Conservation (phyloP, 1,139 yeast genomes). For the Blastobotrys serpentis region DNA sequence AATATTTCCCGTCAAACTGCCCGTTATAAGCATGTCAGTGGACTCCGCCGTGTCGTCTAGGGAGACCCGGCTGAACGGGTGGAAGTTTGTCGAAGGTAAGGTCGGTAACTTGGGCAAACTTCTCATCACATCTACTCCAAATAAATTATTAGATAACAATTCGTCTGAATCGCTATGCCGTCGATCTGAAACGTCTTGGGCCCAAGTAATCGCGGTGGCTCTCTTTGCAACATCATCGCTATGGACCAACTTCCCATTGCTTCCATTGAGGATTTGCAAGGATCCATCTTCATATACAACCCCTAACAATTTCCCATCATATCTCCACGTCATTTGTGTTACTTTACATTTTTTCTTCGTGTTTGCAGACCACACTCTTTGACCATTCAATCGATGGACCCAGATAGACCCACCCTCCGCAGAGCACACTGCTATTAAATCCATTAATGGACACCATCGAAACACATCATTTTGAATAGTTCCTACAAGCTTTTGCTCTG, state of each 20-base stretch:
- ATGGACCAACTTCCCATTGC: conserved; percentile 42
- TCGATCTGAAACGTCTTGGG: neutral
- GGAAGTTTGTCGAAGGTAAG: conserved; percentile 28
- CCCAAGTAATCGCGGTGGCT: conserved; percentile 6
- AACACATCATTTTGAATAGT: conserved; percentile 44
- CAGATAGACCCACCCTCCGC: conserved; percentile 47
- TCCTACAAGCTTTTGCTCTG: conserved; percentile 27
- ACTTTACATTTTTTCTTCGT: conserved; percentile 19
- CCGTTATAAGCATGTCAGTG: conserved; percentile 26
- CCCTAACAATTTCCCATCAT: conserved; percentile 45
- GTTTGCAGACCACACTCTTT: conserved; percentile 52
- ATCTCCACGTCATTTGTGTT: conserved; percentile 37
- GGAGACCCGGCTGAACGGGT: conserved; percentile 17
- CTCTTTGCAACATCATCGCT: neutral
- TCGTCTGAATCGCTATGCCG: neutral
- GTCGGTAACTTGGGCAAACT: conserved; percentile 42
- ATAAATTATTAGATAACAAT: conserved; percentile 1
- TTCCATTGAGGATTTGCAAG: conserved; percentile 51
- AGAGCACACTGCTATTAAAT: conserved; percentile 49
- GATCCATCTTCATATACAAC: conserved; percentile 48
- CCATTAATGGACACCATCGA: conserved; percentile 59
- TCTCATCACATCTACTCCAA: conserved; percentile 33
- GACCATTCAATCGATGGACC: conserved; percentile 57
- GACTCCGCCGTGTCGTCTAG: conserved; percentile 21
- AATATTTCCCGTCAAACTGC: conserved; percentile 26